Percentiles rank a stretch among this genome's conserved stretches.
Conservation (phyloP, 345 rosid genomes). For the Eucalyptus regnans region DNA sequence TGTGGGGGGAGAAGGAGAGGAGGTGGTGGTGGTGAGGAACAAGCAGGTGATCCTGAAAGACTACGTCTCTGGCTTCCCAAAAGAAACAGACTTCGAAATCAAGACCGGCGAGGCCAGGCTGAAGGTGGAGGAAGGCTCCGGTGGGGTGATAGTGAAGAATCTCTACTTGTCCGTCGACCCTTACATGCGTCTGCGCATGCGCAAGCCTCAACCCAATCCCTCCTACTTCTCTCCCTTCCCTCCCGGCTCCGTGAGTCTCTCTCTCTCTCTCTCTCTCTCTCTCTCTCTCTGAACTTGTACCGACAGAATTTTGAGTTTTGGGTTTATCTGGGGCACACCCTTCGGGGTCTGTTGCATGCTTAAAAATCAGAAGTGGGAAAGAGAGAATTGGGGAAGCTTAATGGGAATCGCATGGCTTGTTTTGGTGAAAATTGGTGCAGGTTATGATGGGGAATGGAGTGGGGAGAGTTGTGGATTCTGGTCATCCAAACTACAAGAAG, state of each 20-base stretch:
- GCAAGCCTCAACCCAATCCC: neutral
- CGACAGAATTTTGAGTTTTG: neutral
- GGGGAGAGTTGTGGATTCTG: neutral
- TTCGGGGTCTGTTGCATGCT: neutral
- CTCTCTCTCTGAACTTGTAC: neutral
- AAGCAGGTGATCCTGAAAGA: slow-evolving; percentile 1
- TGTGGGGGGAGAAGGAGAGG: neutral
- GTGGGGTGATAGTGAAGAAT: neutral
- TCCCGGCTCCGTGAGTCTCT: neutral
- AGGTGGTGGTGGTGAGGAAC: neutral
- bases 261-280: neutral
- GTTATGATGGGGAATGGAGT: neutral
- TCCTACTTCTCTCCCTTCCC: neutral
- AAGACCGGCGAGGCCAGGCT: neutral
- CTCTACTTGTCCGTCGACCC: slow-evolving; percentile 1
- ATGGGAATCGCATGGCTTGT: neutral
- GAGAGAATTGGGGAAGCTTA: too few relatives aligned
- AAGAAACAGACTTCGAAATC: slow-evolving; percentile 1
- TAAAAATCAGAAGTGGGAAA: neutral
- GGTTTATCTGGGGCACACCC: neutral
- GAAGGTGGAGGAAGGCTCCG: neutral
- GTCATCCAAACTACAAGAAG: neutral
- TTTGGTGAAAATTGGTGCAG: neutral
- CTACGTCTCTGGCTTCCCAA: neutral
- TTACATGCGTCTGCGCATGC: neutral